Evolutionary conservation across 1,284 basidiomycete genomes (phyloP).

Genomic region (Cutaneotrichosporon cutaneum): DNA sequence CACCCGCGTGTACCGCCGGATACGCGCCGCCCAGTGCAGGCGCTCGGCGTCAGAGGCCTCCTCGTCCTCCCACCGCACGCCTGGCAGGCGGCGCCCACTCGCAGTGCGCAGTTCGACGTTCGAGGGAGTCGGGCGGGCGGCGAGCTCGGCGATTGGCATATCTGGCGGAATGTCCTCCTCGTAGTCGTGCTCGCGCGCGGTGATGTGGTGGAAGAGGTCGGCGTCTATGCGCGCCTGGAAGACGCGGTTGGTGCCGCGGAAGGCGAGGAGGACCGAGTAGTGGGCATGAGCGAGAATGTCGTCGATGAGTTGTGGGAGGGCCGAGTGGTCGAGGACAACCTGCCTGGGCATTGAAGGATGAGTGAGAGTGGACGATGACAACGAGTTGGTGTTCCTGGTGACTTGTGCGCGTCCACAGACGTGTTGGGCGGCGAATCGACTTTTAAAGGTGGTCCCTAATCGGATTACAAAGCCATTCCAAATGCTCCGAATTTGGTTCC

Average conservation of each 20-base stretch:
- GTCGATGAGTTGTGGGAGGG: conserved; percentile 10
- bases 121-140: conserved; percentile 4
- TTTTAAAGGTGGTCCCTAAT: not conserved
- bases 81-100: not conserved
- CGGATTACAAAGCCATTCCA: not conserved
- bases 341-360: conserved; percentile 6
- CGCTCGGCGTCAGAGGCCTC: conserved; percentile 1
- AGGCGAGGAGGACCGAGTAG: conserved; percentile 4
- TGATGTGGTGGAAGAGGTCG: conserved; percentile 12
- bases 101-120: conserved; percentile 3
- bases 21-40: conserved; percentile 4
- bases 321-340: conserved; percentile 11
- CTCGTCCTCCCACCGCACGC: conserved; percentile 10
- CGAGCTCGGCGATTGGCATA: conserved; percentile 4
- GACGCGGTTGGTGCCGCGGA: conserved; percentile 5
- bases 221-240: conserved; percentile 10
- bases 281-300: conserved; percentile 5
- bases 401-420: not conserved
- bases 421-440: not conserved
- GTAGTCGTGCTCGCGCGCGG: not conserved
- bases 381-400: not conserved
- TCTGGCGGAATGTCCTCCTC: conserved; percentile 11
- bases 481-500: not conserved
- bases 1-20: conserved; percentile 1
- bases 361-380: not conserved